These are phyloP conservation scores for Rhizoclosmatium sp. DNA, from an alignment of 192 early-diverging fungal species.

Conservation along the genomic window DNA sequence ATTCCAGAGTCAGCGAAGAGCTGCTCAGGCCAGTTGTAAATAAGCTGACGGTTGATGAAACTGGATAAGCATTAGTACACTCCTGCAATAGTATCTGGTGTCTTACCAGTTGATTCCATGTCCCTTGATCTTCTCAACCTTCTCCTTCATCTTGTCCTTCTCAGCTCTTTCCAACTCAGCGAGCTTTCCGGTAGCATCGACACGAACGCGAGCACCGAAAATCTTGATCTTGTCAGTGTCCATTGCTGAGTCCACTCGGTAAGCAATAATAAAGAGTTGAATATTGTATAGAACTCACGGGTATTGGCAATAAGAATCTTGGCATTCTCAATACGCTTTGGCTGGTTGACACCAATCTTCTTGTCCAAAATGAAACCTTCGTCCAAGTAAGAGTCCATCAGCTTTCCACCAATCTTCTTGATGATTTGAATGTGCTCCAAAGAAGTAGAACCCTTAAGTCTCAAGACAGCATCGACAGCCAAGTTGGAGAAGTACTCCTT, in stretches of 20 bases:
- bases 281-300: conserved; percentile 60
- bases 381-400: conserved; percentile 94
- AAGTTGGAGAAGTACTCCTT: conserved; percentile 96
- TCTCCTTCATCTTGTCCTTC: conserved; percentile 97
- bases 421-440: conserved; percentile 99
- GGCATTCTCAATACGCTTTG: conserved; percentile 94
- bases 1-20: conserved; percentile 97
- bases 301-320: conserved; percentile 98
- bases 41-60: conserved; percentile 99
- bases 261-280: background rate
- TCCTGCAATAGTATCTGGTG: too few relatives aligned
- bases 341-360: conserved; percentile 98
- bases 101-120: conserved; percentile 91
- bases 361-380: conserved; percentile 99
- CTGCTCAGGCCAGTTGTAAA: conserved; percentile 99
- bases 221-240: conserved; percentile 99
- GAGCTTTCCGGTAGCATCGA: conserved; percentile 95
- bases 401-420: conserved; percentile 96
- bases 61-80: conserved; percentile 1
- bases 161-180: conserved; percentile 99
- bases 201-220: conserved; percentile 96
- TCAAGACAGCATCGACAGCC: conserved; percentile 95
- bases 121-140: conserved; percentile 97
- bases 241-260: conserved; percentile 73
- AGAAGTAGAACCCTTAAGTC: conserved; percentile 95